phyloP scores from a whole-genome alignment of 371 early-diverging fungal species.

The Chytridium lagenaria region DNA sequence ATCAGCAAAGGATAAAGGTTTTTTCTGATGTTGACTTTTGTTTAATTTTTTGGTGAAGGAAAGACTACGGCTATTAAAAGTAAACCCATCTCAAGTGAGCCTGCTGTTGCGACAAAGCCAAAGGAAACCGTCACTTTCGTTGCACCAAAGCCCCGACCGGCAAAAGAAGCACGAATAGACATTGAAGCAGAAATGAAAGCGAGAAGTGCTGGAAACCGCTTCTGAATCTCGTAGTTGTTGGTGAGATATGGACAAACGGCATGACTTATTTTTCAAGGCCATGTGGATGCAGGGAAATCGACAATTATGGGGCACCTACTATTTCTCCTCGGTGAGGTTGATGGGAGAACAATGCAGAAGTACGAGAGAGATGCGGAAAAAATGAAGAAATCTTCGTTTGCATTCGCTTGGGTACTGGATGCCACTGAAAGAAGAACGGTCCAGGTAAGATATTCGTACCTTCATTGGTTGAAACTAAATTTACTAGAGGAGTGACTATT shows the following conservation, averaged over 20 bases:
- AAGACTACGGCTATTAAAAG: neutral
- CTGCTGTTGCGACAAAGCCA: neutral
- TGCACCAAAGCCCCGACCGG: neutral
- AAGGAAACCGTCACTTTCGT: too few relatives aligned
- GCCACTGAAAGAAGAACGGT: constrained; percentile 91
- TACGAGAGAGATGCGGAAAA: constrained; percentile 93
- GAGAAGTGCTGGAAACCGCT: constrained; percentile 78
- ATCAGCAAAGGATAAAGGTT: constrained; percentile 57
- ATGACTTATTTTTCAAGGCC: constrained; percentile 65
- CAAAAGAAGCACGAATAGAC: neutral
- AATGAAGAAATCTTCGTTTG: constrained; percentile 91
- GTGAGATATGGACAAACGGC: constrained; percentile 41
- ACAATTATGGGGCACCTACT: constrained; percentile 98
- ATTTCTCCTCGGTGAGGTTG: constrained; percentile 86
- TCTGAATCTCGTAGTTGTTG: constrained; percentile 87
- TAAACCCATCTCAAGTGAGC: neutral
- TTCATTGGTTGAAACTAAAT: neutral
- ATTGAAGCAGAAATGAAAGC: constrained; percentile 52
- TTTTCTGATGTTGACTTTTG: constrained; percentile 5
- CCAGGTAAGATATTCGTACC: constrained; percentile 59
- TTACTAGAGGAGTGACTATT: constrained; percentile 92
- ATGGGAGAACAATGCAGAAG: constrained; percentile 86
- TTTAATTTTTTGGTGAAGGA: constrained; percentile 7
- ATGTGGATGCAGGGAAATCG: constrained; percentile 98
- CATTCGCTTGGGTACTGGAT: constrained; percentile 96